phyloP scores from a whole-genome alignment of 2,329 filamentous ascomycete genomes.

The Clarireedia paspali region DNA sequence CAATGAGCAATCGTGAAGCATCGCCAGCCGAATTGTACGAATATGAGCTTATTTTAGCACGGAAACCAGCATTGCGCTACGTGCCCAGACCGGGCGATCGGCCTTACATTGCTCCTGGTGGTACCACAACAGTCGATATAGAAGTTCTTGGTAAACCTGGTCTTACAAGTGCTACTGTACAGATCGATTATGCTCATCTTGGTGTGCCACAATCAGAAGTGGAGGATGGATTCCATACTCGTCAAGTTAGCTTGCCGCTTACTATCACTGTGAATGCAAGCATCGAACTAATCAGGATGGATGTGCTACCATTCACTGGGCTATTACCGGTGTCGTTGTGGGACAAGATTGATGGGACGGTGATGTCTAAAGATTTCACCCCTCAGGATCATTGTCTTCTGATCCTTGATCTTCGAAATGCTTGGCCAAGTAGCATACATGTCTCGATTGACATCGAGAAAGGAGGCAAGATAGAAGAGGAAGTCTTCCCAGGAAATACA shows the following conservation, averaged over 20 bases:
- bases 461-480: slow-evolving; percentile 33
- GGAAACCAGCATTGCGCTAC: slow-evolving; percentile 60
- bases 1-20: slow-evolving; percentile 68
- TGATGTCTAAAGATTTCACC: slow-evolving; percentile 31
- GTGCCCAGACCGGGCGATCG: slow-evolving; percentile 43
- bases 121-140: slow-evolving; percentile 66
- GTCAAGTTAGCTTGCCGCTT: slow-evolving; percentile 72
- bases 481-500: slow-evolving; percentile 60
- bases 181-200: slow-evolving; percentile 82
- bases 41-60: slow-evolving; percentile 70
- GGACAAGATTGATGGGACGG: slow-evolving; percentile 33
- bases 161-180: slow-evolving; percentile 68
- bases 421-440: slow-evolving; percentile 74
- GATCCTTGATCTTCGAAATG: slow-evolving; percentile 78
- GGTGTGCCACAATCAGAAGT: slow-evolving; percentile 62
- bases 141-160: slow-evolving; percentile 83
- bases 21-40: slow-evolving; percentile 77
- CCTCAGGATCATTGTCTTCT: slow-evolving; percentile 67
- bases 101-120: slow-evolving; percentile 56
- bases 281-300: slow-evolving; percentile 72
- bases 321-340: slow-evolving; percentile 57
- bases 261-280: slow-evolving; percentile 89
- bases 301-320: slow-evolving; percentile 66
- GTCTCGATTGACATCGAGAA: slow-evolving; percentile 46
- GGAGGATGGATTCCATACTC: slow-evolving; percentile 69